These are phyloP conservation scores for Rhodosporidiobolus sp. DNA, from an alignment of 768 basidiomycete genomes.

Conservation along the genomic window DNA sequence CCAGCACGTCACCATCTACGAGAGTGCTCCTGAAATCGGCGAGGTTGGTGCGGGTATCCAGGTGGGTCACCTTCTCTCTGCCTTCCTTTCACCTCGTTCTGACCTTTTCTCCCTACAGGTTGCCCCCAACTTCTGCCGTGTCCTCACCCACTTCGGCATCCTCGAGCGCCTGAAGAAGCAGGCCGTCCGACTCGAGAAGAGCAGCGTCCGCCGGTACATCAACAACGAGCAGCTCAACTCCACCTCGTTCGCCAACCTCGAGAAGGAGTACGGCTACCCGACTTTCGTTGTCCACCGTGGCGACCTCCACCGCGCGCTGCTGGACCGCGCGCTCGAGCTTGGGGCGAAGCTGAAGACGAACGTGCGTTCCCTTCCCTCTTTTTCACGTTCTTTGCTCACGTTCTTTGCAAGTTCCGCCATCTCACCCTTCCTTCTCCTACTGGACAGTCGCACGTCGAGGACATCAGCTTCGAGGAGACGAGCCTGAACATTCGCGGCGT, in stretches of 20 bases:
- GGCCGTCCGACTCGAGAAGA: slow-evolving; percentile 46
- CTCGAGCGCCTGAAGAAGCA: slow-evolving; percentile 45
- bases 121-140: slow-evolving; percentile 49
- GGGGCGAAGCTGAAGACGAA: slow-evolving; percentile 42
- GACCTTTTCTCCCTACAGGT: slow-evolving; percentile 38
- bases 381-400: too few relatives aligned
- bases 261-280: slow-evolving; percentile 47
- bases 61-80: slow-evolving; percentile 51
- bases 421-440: slow-evolving; percentile 42
- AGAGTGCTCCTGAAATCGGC: slow-evolving; percentile 3
- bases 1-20: slow-evolving; percentile 10
- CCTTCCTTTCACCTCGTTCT: not conserved
- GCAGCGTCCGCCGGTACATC: slow-evolving; percentile 45
- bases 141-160: slow-evolving; percentile 47
- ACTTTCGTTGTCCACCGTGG: slow-evolving; percentile 50
- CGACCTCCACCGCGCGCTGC: slow-evolving; percentile 48
- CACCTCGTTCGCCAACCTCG: slow-evolving; percentile 47
- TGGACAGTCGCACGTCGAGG: slow-evolving; percentile 38
- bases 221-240: slow-evolving; percentile 48
- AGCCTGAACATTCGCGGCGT: slow-evolving; percentile 31
- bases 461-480: slow-evolving; percentile 46
- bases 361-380: not conserved
- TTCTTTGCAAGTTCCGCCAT: slow-evolving; percentile 40
- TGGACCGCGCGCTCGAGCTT: slow-evolving; percentile 39
- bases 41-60: slow-evolving; percentile 51